Percentiles rank a stretch among this genome's conserved stretches.
These are phyloP conservation scores for Phoma sp. DNA, from an alignment of 2,329 filamentous ascomycete genomes.

Conservation along the genomic window DNA sequence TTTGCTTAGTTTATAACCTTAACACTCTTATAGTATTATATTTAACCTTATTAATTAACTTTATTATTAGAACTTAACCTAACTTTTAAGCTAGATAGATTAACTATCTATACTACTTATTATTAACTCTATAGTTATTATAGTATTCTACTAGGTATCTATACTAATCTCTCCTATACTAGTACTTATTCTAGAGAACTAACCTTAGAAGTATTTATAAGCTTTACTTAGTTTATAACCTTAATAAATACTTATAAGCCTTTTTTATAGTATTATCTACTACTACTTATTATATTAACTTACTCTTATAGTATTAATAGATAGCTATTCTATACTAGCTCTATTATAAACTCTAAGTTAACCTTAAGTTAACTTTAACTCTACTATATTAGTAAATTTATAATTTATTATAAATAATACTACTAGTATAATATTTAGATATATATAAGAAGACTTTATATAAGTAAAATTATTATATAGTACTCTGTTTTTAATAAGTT, in stretches of 20 bases:
- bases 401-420: background rate
- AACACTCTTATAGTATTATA: too few relatives aligned
- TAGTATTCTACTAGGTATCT: too few relatives aligned
- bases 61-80: too few relatives aligned
- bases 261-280: background rate
- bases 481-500: background rate
- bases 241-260: constrained; percentile 4
- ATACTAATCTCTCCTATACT: too few relatives aligned
- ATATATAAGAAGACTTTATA: background rate
- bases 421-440: background rate
- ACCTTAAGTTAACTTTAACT: constrained; percentile 4
- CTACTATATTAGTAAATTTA: background rate
- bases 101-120: too few relatives aligned
- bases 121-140: too few relatives aligned
- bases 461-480: background rate
- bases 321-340: constrained; percentile 6
- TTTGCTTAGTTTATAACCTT: too few relatives aligned
- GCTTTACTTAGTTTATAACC: too few relatives aligned
- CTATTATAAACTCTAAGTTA: constrained; percentile 2
- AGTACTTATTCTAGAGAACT: too few relatives aligned
- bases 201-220: too few relatives aligned
- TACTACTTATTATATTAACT: constrained; percentile 5
- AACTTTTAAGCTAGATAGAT: too few relatives aligned
- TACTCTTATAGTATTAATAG: constrained; percentile 1
- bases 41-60: too few relatives aligned